A percentile compares a stretch with the other conserved stretches of the same genome.
Evolutionary conservation across 805 yeast species (phyloP).

Genomic region (Dipodascus geniculatus): DNA sequence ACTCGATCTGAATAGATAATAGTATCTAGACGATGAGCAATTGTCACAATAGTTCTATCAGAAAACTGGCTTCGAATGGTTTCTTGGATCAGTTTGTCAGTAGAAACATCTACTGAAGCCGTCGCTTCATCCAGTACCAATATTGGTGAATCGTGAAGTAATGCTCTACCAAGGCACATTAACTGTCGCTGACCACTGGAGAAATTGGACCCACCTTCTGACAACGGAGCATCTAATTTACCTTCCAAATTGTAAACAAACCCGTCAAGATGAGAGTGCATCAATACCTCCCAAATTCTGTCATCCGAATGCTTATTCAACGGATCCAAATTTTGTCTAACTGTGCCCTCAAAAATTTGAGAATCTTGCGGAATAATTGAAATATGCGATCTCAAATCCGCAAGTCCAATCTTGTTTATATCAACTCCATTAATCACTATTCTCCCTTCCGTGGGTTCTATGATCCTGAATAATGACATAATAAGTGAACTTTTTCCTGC

Average conservation of each 20-base stretch:
- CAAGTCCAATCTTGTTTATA: slow-evolving; percentile 39
- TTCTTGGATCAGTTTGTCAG: slow-evolving; percentile 63
- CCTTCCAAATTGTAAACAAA: slow-evolving; percentile 33
- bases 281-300: slow-evolving; percentile 45
- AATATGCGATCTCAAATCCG: slow-evolving; percentile 43
- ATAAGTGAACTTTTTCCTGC: slow-evolving; percentile 78
- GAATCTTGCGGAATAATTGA: slow-evolving; percentile 65
- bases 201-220: slow-evolving; percentile 66
- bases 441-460: slow-evolving; percentile 39
- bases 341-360: slow-evolving; percentile 50
- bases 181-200: slow-evolving; percentile 79
- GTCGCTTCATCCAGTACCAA: slow-evolving; percentile 71
- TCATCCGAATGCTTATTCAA: slow-evolving; percentile 40
- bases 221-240: slow-evolving; percentile 40
- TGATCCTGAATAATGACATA: slow-evolving; percentile 55
- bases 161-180: slow-evolving; percentile 67
- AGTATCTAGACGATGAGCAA: slow-evolving; percentile 77
- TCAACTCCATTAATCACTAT: slow-evolving; percentile 47
- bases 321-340: slow-evolving; percentile 54
- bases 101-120: slow-evolving; percentile 72
- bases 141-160: slow-evolving; percentile 55
- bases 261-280: slow-evolving; percentile 41
- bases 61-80: slow-evolving; percentile 58
- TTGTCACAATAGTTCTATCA: slow-evolving; percentile 65
- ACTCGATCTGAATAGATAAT: slow-evolving; percentile 70